phyloP scores from a whole-genome alignment of 2,329 filamentous ascomycete species.

The Alternaria angustiovoidea region DNA sequence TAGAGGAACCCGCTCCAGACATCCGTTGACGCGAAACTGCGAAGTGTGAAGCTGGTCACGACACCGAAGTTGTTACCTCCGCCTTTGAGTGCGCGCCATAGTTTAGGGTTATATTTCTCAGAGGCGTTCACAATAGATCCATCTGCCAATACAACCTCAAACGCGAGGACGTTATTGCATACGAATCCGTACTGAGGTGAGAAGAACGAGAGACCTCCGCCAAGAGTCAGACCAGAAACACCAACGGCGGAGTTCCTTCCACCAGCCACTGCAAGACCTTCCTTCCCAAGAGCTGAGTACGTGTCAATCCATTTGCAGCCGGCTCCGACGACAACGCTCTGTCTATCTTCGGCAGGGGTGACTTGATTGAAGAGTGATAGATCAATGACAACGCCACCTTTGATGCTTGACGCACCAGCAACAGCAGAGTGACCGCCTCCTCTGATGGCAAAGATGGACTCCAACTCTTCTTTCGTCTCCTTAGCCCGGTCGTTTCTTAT shows the following conservation, averaged over 20 bases:
- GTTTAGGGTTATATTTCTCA: constrained; percentile 28
- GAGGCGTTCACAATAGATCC: constrained; percentile 45
- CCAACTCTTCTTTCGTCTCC: background rate
- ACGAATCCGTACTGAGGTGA: constrained; percentile 40
- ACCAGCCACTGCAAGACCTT: constrained; percentile 30
- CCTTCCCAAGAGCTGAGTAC: constrained; percentile 22
- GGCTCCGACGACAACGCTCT: constrained; percentile 24
- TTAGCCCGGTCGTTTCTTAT: constrained; percentile 22
- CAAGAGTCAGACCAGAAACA: constrained; percentile 42
- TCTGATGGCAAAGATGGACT: constrained; percentile 56
- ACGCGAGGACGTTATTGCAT: constrained; percentile 45
- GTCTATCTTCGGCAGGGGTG: constrained; percentile 3
- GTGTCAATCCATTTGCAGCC: constrained; percentile 33
- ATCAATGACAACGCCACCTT: constrained; percentile 29
- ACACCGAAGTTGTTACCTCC: constrained; percentile 51
- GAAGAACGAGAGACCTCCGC: constrained; percentile 51
- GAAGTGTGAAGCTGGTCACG: constrained; percentile 41
- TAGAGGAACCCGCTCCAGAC: constrained; percentile 49
- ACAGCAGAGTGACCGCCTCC: constrained; percentile 54
- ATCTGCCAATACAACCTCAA: constrained; percentile 50
- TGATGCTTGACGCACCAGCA: constrained; percentile 31
- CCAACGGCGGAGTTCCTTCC: constrained; percentile 38
- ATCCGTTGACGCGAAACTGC: constrained; percentile 19
- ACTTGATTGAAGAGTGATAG: constrained; percentile 27
- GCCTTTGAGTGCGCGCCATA: constrained; percentile 47